phyloP scores from a whole-genome alignment of 129 eudicot species.

The Artemisia argyi region DNA sequence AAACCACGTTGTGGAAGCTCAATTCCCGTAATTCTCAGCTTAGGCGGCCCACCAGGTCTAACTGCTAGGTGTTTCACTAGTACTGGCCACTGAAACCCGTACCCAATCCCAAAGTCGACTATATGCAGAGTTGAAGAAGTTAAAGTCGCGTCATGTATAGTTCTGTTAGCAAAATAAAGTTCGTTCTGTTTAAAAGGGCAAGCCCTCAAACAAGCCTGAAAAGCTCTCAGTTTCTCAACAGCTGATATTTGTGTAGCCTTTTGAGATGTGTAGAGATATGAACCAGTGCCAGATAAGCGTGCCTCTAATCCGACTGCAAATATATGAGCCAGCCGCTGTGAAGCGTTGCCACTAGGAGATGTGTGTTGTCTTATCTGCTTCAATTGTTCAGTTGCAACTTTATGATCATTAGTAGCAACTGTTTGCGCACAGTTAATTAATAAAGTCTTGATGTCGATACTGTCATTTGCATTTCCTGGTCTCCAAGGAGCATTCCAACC shows the following conservation, averaged over 20 bases:
- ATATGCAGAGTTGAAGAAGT: slow-evolving; percentile 53
- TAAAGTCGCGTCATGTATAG: slow-evolving; percentile 36
- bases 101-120: slow-evolving; percentile 66
- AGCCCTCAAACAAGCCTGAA: slow-evolving; percentile 51
- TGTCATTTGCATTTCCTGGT: slow-evolving; percentile 39
- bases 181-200: slow-evolving; percentile 63
- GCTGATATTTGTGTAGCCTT: slow-evolving; percentile 44
- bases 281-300: slow-evolving; percentile 76
- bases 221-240: slow-evolving; percentile 62
- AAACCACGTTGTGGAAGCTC: slow-evolving; percentile 73
- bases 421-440: slow-evolving; percentile 71
- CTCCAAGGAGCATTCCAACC: slow-evolving; percentile 51
- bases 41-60: slow-evolving; percentile 57
- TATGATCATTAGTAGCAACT: slow-evolving; percentile 64
- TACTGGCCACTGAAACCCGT: slow-evolving; percentile 84
- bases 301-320: slow-evolving; percentile 70
- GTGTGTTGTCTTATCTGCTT: slow-evolving; percentile 58
- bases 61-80: slow-evolving; percentile 52
- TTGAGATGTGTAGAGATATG: slow-evolving; percentile 53
- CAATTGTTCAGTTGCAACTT: slow-evolving; percentile 59
- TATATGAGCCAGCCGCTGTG: slow-evolving; percentile 59
- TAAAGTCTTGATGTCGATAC: slow-evolving; percentile 53
- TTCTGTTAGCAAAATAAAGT: slow-evolving; percentile 52
- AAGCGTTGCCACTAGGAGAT: slow-evolving; percentile 59
- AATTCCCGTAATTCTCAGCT: slow-evolving; percentile 73